phyloP scores from a whole-genome alignment of 75 land plant genomes.

The Ceratopteris richardii region DNA sequence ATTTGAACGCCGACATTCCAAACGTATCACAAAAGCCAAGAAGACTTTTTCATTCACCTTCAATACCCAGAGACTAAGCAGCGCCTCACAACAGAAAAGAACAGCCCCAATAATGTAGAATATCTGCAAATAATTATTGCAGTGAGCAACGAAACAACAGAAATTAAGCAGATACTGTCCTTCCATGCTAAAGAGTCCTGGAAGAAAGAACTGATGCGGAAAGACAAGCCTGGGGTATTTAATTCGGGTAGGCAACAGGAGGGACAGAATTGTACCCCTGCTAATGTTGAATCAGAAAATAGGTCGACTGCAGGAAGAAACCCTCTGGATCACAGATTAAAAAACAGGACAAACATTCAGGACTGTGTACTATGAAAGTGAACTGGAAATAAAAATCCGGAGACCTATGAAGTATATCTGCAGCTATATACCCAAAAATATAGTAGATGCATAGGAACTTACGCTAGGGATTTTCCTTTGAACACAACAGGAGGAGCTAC shows the following conservation, averaged over 20 bases:
- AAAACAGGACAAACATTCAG: no score
- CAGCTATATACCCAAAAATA: no score
- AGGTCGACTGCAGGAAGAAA: slow-evolving; percentile 49
- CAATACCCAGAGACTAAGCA: slow-evolving; percentile 49
- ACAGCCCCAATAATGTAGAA: slow-evolving; percentile 47
- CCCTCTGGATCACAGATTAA: slow-evolving; percentile 41
- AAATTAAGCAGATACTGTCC: neutral
- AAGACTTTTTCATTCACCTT: slow-evolving; percentile 20
- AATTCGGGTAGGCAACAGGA: neutral
- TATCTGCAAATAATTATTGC: slow-evolving; percentile 29
- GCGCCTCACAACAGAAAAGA: slow-evolving; percentile 32
- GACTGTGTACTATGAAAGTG: no score
- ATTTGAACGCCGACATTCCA: neutral
- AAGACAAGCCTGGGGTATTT: no score
- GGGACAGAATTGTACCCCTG: slow-evolving; percentile 42
- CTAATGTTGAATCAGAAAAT: slow-evolving; percentile 29
- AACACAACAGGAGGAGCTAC: slow-evolving; percentile 95
- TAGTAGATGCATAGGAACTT: no score
- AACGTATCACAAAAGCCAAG: neutral
- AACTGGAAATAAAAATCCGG: no score
- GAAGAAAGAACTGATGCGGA: no score
- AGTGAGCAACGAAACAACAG: neutral
- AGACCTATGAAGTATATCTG: no score
- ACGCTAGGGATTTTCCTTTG: slow-evolving; percentile 87
- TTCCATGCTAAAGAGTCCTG: neutral